Conservation (phyloP, 2,329 filamentous ascomycete genomes). For the Colletotrichum liaoningense region DNA sequence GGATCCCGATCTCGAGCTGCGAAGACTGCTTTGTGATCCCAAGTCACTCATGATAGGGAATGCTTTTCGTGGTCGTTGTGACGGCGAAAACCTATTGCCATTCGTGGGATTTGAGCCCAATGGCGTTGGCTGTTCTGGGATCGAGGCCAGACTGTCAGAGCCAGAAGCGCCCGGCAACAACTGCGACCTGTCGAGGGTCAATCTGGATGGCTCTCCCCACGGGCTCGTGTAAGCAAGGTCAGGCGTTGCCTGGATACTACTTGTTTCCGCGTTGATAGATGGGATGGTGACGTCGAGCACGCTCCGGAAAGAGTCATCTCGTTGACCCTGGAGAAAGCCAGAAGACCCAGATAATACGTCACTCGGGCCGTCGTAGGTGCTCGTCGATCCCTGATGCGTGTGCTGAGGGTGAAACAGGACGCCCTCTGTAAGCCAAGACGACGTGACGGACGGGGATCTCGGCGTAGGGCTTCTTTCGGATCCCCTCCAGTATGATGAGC, state of each 20-base stretch:
- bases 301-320: conserved; percentile 42
- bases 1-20: conserved; percentile 20
- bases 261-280: conserved; percentile 31
- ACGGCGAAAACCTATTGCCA: conserved; percentile 28
- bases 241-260: conserved; percentile 40
- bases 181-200: conserved; percentile 8
- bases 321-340: conserved; percentile 36
- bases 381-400: conserved; percentile 21
- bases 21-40: conserved; percentile 14
- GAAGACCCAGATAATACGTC: conserved; percentile 31
- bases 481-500: conserved; percentile 27
- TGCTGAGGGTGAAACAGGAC: conserved; percentile 19
- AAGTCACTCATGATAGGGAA: conserved; percentile 7
- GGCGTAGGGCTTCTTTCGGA: conserved; percentile 20
- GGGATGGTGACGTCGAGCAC: conserved; percentile 45
- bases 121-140: conserved; percentile 30
- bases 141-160: conserved; percentile 33
- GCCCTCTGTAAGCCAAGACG: conserved; percentile 27
- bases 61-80: conserved; percentile 4
- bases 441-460: conserved; percentile 20
- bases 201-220: conserved; percentile 31
- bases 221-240: conserved; percentile 38
- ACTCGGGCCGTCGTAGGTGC: conserved; percentile 38
- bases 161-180: conserved; percentile 7
- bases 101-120: conserved; percentile 29